phyloP scores from a whole-genome alignment of 257 asterid genomes.

The Scutellaria galericulata region DNA sequence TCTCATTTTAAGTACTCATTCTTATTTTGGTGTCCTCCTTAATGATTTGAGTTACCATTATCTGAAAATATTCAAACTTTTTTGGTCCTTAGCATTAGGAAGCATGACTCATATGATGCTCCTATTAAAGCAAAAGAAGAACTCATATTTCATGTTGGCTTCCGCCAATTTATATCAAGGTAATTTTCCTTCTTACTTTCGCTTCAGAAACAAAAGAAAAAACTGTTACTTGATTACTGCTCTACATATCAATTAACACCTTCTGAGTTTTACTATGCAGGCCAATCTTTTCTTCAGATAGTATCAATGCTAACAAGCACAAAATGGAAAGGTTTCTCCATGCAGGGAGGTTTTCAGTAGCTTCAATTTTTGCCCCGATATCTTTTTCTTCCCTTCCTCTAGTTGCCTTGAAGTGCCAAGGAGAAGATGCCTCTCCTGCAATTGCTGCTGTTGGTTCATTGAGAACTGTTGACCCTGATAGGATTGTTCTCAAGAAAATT shows the following conservation, averaged over 20 bases:
- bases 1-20: slow-evolving; percentile 24
- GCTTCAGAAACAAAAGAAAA: slow-evolving; percentile 13
- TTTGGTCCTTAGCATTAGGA: slow-evolving; percentile 64
- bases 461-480: slow-evolving; percentile 78
- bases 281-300: slow-evolving; percentile 86
- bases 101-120: slow-evolving; percentile 76
- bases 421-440: slow-evolving; percentile 55
- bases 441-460: slow-evolving; percentile 90
- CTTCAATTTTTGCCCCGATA: slow-evolving; percentile 89
- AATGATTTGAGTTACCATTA: slow-evolving; percentile 13
- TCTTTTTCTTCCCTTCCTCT: slow-evolving; percentile 80
- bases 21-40: slow-evolving; percentile 15
- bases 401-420: slow-evolving; percentile 72
- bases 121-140: slow-evolving; percentile 98
- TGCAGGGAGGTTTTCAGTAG: slow-evolving; percentile 80
- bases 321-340: slow-evolving; percentile 99
- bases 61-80: slow-evolving; percentile 22
- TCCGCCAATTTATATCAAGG: slow-evolving; percentile 88
- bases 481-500: slow-evolving; percentile 85
- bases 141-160: slow-evolving; percentile 88
- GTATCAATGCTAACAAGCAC: slow-evolving; percentile 74
- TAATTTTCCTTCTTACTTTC: slow-evolving; percentile 30
- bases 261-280: slow-evolving; percentile 49
- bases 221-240: background rate
- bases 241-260: background rate